Base-by-base conservation (phyloP, 2,329 filamentous ascomycete species). In the Ampelomyces quisqualis region DNA sequence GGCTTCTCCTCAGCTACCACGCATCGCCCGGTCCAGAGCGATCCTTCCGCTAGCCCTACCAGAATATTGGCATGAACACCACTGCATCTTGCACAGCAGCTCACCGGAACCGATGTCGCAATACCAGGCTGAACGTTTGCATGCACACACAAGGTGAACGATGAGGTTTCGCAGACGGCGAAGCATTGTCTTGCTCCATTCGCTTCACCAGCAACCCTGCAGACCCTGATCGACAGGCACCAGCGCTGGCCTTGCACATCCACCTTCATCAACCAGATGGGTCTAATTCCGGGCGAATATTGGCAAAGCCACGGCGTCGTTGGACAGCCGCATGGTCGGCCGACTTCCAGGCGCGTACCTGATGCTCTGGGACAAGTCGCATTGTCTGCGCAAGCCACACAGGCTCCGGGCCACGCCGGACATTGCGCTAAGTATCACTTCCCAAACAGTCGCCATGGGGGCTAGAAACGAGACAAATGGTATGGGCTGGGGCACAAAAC, bases 161-260 rank as follows among this genome's bases (percentile, higher is more conserved):
- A 14, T 31, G 20, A 27, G 3, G 28, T 26, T 24, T 26, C 20
- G 21, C 14, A 13, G 13, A n/a, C 27, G 9, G 22, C 28, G 14
- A 26, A 14, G 24, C 13, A 32, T 24, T 15, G 29, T 26, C 20
- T 26, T 14, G n/a, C 13, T 18, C 38, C 18, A 23, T 13, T 37
- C 14, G 15, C 11, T 22, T 28, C 28, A 22, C 15, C 14, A 14
- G 5, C 7, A 29, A 17, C 10, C 30, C 22, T 18, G 21, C 28
- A 20, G 30, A 34, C 38, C 38, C 38, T 34, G 38, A 40, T 40
- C 38, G 38, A 15, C n/a, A n/a, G n/a, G n/a, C 38, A 11, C 13
- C 17, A 20, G 5, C 4, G 14, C 13, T 4, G 26, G 38, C 38
- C 13, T 4, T 33, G 38, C 38, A 27, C 38, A 40, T 40, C 30